Evolutionary conservation across 805 yeast genomes (phyloP), one percentile per base, ranked within the genome.

Genomic region (Barnettozyma sucrosica): DNA sequence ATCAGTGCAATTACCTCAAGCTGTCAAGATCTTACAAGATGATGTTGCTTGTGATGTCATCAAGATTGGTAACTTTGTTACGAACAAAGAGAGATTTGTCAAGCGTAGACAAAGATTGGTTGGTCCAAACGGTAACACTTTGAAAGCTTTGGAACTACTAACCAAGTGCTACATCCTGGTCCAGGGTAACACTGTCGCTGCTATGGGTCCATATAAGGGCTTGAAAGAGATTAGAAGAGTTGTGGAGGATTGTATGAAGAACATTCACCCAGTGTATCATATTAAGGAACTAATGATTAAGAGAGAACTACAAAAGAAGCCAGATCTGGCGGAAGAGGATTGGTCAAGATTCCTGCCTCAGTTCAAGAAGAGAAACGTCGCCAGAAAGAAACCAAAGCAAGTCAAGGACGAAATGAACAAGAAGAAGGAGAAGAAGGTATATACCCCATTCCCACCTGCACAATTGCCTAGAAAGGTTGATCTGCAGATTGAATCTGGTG

Each of bases 401-500:
- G 71, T 77, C 61, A 78, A 69, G 58, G 77, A 72, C 57, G 82
- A 66, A 43, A 63, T 62, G 55, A 71, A 68, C 48, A 68, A 66
- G 56, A 67, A 67, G 59, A 63, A 61, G 44, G 69, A 67, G 46
- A 76, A 79, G 74, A 90, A 84, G 69, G 83, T 80, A 4, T 92
- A 92, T 79, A 93, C 99, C 30, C 98, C 99, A 64, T 93, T 93
- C 89, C 99, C 99, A 71, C 98, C 99, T 58, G 86, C 88, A 45
- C 99, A 88, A 70, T 79, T 81, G 56, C 99, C 98, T 63, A 85
- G 98, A 75, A 90, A 93, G 86, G 75, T 93, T 68, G 99, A 93
- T 79, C 72, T 90, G 65, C 95, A 89, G 72, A 89, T 93, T 68
- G 99, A 93, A 68, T 83, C 95, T 73, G 99, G 99, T 79, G 99